These are phyloP conservation scores for Dryas alaskensis DNA, from an alignment of 306 rosid genomes.

Conservation along the genomic window DNA sequence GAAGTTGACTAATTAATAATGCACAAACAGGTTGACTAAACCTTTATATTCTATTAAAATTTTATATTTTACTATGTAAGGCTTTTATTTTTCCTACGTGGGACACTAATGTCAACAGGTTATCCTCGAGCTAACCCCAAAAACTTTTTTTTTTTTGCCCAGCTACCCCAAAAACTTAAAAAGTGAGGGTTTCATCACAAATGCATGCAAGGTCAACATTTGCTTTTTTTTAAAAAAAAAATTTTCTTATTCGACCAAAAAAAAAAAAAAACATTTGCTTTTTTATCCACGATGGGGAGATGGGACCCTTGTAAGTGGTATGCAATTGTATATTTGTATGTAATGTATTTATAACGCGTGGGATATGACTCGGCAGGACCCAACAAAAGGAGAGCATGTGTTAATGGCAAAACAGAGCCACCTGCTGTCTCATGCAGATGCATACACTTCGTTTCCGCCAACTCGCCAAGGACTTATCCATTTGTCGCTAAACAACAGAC, in stretches of 20 bases:
- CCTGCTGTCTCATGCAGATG: neutral
- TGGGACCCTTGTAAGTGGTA: conserved; percentile 5
- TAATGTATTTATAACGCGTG: conserved; percentile 10
- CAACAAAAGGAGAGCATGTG: conserved; percentile 28
- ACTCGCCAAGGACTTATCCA: neutral
- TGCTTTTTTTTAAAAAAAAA: conserved; percentile 9
- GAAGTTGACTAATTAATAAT: too few species aligned
- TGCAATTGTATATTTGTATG: too few species aligned
- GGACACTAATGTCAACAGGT: too few species aligned
- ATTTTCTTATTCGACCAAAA: too few species aligned
- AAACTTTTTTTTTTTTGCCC: too few species aligned
- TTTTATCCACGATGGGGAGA: too few species aligned
- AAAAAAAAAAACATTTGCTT: conserved; percentile 16
- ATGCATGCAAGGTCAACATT: conserved; percentile 23
- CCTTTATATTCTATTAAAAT: too few species aligned
- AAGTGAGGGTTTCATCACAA: neutral
- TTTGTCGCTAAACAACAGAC: neutral
- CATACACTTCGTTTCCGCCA: neutral
- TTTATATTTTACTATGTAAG: too few species aligned
- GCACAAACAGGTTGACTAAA: too few species aligned
- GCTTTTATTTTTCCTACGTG: too few species aligned
- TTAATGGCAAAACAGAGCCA: conserved; percentile 15
- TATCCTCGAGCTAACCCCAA: too few species aligned
- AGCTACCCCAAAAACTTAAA: too few species aligned
- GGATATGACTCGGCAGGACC: conserved; percentile 30